Conservation (phyloP, 257 asterid genomes). For the Solanum neorickii region DNA sequence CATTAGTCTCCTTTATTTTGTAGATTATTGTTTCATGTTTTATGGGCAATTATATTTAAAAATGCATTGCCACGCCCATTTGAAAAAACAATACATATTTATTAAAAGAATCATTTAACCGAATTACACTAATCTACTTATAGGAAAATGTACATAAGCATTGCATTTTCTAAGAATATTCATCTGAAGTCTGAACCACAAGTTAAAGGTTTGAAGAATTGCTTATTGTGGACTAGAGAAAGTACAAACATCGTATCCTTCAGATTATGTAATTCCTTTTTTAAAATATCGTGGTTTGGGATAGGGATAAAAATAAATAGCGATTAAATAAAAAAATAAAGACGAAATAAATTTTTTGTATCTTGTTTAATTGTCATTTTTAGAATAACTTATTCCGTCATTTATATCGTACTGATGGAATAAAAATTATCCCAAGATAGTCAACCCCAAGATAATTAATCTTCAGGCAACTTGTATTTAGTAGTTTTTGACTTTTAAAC, state of each 20-base stretch:
- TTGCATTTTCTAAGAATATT: not conserved
- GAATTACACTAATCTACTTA: not conserved
- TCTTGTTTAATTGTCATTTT: too few relatives aligned
- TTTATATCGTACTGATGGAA: too few relatives aligned
- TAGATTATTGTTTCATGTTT: not conserved
- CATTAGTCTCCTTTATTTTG: not conserved
- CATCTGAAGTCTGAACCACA: not conserved
- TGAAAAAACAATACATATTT: not conserved
- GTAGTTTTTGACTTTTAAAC: too few relatives aligned
- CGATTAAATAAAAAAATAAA: too few relatives aligned
- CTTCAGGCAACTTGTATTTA: too few relatives aligned
- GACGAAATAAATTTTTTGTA: too few relatives aligned
- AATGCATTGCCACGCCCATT: too few relatives aligned
- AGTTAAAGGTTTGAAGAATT: not conserved
- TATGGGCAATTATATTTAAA: not conserved
- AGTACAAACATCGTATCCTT: not conserved
- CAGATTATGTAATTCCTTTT: not conserved
- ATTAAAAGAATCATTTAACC: not conserved
- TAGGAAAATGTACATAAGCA: not conserved
- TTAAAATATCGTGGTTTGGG: too few relatives aligned
- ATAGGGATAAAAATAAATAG: too few relatives aligned
- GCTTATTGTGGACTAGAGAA: not conserved
- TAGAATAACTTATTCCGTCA: accelerated
- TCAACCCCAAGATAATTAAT: too few relatives aligned
- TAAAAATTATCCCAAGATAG: too few relatives aligned